Conservation (phyloP, 257 asterid genomes). For the Rehmannia glutinosa region DNA sequence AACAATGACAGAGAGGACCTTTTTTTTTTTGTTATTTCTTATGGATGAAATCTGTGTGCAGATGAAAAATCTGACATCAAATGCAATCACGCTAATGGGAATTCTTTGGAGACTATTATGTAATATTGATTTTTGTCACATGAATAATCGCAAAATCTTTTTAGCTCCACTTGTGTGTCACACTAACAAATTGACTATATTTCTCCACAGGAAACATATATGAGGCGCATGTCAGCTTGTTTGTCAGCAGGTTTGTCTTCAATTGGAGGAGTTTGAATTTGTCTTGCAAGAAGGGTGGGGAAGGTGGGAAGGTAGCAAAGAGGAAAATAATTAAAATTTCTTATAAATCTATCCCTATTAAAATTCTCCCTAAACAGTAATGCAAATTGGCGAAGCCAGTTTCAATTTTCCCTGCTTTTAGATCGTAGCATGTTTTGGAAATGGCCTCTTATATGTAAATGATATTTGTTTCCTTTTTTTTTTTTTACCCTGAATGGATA, state of each 20-base stretch:
- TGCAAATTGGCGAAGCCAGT: not conserved
- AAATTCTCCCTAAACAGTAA: not conserved
- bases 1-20: not conserved
- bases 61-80: not conserved
- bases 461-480: constrained; percentile 3
- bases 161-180: constrained; percentile 9
- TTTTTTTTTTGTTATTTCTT: not conserved
- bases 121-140: not conserved
- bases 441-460: constrained; percentile 3
- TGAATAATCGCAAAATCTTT: constrained; percentile 1
- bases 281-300: not conserved
- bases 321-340: not conserved
- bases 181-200: constrained; percentile 5
- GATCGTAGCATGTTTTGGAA: constrained; percentile 6
- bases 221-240: constrained; percentile 86
- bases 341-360: not conserved
- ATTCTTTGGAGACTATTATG: not conserved
- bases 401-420: constrained; percentile 2
- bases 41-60: not conserved
- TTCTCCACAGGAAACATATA: constrained; percentile 64
- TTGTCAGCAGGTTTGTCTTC: constrained; percentile 73
- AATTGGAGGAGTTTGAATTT: constrained; percentile 10
- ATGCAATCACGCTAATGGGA: constrained; percentile 1
- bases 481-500: constrained; percentile 18
- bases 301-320: constrained; percentile 1